Evolutionary conservation across 2,329 filamentous ascomycete genomes (phyloP).

Genomic region (Geoglossum cookeanum): DNA sequence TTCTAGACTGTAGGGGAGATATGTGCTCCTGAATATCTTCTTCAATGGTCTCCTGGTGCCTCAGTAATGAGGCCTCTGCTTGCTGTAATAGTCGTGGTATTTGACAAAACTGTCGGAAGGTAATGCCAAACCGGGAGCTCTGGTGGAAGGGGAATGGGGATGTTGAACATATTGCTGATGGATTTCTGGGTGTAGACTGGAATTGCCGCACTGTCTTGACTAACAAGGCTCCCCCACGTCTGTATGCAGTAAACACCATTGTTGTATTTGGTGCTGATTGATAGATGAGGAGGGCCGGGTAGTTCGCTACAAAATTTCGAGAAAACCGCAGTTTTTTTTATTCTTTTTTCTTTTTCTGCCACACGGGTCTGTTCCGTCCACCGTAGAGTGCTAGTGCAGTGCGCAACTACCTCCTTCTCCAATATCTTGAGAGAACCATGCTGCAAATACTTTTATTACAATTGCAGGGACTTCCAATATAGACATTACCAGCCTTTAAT

Average conservation of each 20-base stretch:
- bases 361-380: background rate
- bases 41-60: background rate
- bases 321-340: background rate
- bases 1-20: background rate
- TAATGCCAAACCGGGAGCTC: background rate
- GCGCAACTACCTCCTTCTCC: background rate
- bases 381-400: background rate
- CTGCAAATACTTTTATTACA: too few species aligned
- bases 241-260: constrained; percentile 8
- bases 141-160: background rate
- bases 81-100: background rate
- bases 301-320: too few species aligned
- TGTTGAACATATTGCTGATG: background rate
- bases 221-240: constrained; percentile 17
- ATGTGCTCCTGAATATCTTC: background rate
- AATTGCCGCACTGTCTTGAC: constrained; percentile 7
- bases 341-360: background rate
- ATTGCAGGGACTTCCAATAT: too few species aligned
- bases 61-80: background rate
- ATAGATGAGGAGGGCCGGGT: too few species aligned
- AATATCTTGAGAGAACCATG: too few species aligned
- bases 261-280: background rate
- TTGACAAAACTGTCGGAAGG: background rate
- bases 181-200: background rate
- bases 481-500: too few species aligned